phyloP scores from a whole-genome alignment of 306 rosid genomes.

The Rosa lucieae region DNA sequence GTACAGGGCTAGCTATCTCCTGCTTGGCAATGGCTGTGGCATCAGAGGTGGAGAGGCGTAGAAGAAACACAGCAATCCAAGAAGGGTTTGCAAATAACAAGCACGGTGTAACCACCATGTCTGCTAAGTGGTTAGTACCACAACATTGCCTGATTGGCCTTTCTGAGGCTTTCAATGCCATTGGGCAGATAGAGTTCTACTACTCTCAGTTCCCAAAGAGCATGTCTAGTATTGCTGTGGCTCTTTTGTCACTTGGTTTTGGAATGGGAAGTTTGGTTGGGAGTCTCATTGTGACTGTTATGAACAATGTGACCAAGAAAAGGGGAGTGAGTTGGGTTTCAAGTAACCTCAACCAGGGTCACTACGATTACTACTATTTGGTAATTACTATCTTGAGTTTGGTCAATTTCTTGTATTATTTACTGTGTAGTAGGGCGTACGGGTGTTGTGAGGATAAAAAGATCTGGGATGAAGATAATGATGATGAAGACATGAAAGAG shows the following conservation, averaged over 20 bases:
- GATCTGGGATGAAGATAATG: conserved; percentile 31
- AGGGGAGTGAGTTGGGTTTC: conserved; percentile 52
- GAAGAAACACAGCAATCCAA: conserved; percentile 48
- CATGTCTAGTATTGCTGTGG: conserved; percentile 62
- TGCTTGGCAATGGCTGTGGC: conserved; percentile 45
- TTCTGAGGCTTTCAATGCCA: conserved; percentile 57
- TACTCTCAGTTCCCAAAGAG: conserved; percentile 66
- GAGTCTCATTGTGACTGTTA: conserved; percentile 39
- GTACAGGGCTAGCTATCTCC: conserved; percentile 50
- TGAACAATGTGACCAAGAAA: conserved; percentile 33
- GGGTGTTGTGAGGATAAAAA: conserved; percentile 35
- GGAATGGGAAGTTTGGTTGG: conserved; percentile 48
- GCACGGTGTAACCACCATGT: conserved; percentile 38
- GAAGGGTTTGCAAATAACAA: conserved; percentile 42
- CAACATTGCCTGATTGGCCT: conserved; percentile 49
- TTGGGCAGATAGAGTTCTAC: conserved; percentile 68
- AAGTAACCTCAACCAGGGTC: conserved; percentile 52
- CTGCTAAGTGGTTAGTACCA: conserved; percentile 66
- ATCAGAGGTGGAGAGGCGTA: conserved; percentile 48
- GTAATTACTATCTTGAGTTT: conserved; percentile 39
- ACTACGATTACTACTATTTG: conserved; percentile 68
- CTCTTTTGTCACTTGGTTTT: conserved; percentile 39
- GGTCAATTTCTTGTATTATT: conserved; percentile 52
- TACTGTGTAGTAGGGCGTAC: conserved; percentile 57
- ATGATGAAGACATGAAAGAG: conserved; percentile 5